Conservation (phyloP, 164 flowering plant species). For the Berberis vulgaris region DNA sequence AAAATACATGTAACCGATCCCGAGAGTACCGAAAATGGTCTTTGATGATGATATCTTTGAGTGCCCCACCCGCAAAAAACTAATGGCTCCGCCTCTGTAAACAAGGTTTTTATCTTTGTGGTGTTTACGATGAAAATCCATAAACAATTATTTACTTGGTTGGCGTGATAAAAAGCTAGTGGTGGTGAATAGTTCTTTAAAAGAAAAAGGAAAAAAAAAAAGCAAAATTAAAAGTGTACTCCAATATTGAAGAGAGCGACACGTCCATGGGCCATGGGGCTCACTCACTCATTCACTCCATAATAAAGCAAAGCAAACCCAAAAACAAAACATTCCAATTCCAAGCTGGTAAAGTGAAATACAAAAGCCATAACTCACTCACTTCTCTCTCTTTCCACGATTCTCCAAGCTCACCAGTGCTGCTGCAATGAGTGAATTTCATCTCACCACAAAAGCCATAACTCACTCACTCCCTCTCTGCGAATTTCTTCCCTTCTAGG, state of each 20-base stretch:
- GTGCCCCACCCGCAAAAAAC: no score
- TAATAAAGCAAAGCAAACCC: slow-evolving; percentile 1
- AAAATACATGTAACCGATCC: no score
- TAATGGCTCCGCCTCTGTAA: no score
- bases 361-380: slow-evolving; percentile 8
- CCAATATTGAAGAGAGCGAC: slow-evolving; percentile 8
- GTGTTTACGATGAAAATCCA: no score
- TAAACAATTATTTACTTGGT: no score
- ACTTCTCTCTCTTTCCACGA: slow-evolving; percentile 10
- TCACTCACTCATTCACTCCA: not conserved
- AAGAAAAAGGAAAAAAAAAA: no score
- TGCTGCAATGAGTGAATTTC: not conserved
- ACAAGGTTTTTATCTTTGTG: no score
- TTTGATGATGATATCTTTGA: no score
- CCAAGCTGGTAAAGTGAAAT: slow-evolving; percentile 16
- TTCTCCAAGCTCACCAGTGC: not conserved
- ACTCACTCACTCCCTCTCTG: slow-evolving; percentile 17
- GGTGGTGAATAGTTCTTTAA: no score
- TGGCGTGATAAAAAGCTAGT: no score
- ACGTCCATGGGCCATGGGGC: slow-evolving; percentile 2
- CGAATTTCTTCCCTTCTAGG: slow-evolving; percentile 19
- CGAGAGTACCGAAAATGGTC: no score
- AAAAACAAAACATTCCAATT: slow-evolving; percentile 18
- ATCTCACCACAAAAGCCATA: not conserved
- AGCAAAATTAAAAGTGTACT: no score